Percentiles rank a stretch among this genome's conserved stretches.
Conservation (phyloP, 495 filamentous ascomycete genomes). For the Viridothelium virens region DNA sequence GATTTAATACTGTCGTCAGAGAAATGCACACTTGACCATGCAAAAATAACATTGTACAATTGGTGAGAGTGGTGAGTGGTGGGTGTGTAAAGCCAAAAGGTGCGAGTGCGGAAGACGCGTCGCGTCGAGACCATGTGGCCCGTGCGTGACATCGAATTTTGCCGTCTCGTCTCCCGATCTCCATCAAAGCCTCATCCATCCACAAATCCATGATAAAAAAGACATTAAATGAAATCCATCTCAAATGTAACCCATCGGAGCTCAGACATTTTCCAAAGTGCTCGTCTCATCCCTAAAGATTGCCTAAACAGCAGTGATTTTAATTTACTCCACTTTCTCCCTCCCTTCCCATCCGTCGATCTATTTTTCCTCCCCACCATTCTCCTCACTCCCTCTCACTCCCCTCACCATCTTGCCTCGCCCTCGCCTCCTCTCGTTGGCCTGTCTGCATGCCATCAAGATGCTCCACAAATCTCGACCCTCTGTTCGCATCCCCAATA, state of each 20-base stretch:
- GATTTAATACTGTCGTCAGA: neutral
- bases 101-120: constrained; percentile 1
- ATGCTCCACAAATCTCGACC: constrained; percentile 5
- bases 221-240: neutral
- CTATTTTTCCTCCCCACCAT: neutral
- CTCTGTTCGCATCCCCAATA: neutral
- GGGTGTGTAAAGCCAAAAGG: neutral
- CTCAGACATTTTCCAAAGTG: too few species aligned
- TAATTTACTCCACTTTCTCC: neutral
- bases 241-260: too few species aligned
- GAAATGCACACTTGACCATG: neutral
- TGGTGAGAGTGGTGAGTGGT: neutral
- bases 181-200: neutral
- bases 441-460: neutral
- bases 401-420: too few species aligned
- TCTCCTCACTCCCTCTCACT: too few species aligned
- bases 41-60: neutral
- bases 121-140: constrained; percentile 2
- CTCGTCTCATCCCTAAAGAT: too few species aligned
- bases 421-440: too few species aligned
- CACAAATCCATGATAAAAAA: too few species aligned
- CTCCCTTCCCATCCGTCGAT: neutral
- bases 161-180: neutral
- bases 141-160: neutral
- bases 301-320: too few species aligned